These are phyloP conservation scores for Serendipita indica DNA, from an alignment of 768 basidiomycete species.

Conservation along the genomic window DNA sequence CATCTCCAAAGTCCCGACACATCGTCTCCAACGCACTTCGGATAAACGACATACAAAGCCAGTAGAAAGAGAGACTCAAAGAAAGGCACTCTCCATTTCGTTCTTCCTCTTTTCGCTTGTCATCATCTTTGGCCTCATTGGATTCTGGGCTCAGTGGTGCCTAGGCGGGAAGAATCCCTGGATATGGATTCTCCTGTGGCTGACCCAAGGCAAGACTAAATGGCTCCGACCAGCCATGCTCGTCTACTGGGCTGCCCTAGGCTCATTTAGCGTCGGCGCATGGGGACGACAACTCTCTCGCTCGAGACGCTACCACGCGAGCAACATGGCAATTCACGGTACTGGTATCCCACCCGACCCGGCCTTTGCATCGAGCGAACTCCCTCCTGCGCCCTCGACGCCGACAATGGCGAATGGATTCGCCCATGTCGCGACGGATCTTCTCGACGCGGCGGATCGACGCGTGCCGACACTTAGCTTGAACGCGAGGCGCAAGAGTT, in stretches of 20 bases:
- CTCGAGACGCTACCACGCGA: constrained; percentile 41
- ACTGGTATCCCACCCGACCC: neutral
- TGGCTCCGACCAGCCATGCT: constrained; percentile 72
- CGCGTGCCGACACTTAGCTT: constrained; percentile 77
- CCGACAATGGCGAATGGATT: constrained; percentile 14
- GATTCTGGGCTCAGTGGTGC: constrained; percentile 85
- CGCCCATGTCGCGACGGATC: constrained; percentile 28
- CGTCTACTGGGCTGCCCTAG: constrained; percentile 72
- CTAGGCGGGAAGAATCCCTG: constrained; percentile 68
- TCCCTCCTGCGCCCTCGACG: neutral
- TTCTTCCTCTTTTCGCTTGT: constrained; percentile 67
- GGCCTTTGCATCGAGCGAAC: neutral
- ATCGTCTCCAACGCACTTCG: neutral
- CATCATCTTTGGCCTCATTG: constrained; percentile 70
- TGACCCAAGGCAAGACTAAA: constrained; percentile 55
- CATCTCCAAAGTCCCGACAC: constrained; percentile 73
- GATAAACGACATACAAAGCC: neutral
- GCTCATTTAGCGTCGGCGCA: constrained; percentile 74
- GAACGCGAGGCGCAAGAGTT: constrained; percentile 90
- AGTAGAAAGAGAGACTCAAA: constrained; percentile 59
- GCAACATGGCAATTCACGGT: neutral
- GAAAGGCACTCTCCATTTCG: constrained; percentile 66
- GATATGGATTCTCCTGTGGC: constrained; percentile 67
- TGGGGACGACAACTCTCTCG: constrained; percentile 87
- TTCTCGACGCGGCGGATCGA: constrained; percentile 79